These are phyloP conservation scores for Camelina laxa DNA, from an alignment of 345 rosid genomes.

Conservation along the genomic window DNA sequence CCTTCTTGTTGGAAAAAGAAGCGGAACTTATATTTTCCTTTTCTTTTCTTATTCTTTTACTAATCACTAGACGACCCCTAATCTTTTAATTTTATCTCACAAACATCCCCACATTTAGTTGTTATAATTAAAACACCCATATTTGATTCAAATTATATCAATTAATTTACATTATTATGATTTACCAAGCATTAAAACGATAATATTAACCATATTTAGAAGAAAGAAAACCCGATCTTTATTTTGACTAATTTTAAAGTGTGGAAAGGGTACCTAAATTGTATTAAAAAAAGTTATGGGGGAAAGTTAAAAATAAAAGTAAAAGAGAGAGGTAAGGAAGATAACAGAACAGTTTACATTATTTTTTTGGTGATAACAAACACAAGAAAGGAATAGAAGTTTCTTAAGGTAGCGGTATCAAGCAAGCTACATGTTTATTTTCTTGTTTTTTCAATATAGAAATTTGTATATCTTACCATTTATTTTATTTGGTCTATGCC, in stretches of 20 bases:
- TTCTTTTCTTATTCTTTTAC: slow-evolving; percentile 1
- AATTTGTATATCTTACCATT: background rate
- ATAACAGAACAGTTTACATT: background rate
- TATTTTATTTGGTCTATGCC: background rate
- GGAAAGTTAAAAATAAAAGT: background rate
- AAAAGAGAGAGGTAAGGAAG: background rate
- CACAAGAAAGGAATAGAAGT: slow-evolving; percentile 37
- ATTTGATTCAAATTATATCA: background rate
- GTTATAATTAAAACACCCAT: background rate
- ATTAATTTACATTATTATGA: background rate
- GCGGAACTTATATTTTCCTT: slow-evolving; percentile 4
- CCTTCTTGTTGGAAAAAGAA: slow-evolving; percentile 63
- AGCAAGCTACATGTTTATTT: background rate
- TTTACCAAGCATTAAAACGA: background rate
- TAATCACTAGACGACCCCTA: background rate
- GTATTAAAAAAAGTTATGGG: background rate
- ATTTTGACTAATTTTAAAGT: background rate
- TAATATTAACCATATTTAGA: background rate
- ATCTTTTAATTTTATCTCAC: background rate
- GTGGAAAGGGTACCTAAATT: background rate
- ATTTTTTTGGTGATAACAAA: slow-evolving; percentile 26
- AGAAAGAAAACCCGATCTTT: background rate
- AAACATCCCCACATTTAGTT: background rate
- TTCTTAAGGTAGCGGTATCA: background rate
- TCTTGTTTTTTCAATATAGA: background rate